Evolutionary conservation across 257 asterid genomes (phyloP).

Genomic region (Solanum lignicaule): DNA sequence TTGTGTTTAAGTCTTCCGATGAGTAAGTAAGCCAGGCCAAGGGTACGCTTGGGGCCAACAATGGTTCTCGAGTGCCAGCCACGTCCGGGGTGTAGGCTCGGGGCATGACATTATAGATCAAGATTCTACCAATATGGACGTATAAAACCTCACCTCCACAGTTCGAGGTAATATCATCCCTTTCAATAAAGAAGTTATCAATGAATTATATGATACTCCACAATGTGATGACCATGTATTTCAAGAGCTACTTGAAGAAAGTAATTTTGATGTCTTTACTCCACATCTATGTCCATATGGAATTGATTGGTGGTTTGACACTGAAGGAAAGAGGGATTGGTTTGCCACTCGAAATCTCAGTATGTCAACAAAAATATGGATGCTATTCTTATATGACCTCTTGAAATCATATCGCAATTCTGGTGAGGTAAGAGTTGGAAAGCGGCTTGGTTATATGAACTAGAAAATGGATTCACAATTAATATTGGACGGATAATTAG

Average conservation of each 20-base stretch:
- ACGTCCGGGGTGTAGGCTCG: too few relatives aligned
- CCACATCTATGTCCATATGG: not conserved
- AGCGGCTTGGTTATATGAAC: not conserved
- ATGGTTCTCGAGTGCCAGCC: too few relatives aligned
- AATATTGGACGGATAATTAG: not conserved
- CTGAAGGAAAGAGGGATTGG: not conserved
- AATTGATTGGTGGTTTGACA: not conserved
- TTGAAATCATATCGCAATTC: not conserved
- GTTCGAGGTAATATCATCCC: not conserved
- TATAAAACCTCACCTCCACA: not conserved
- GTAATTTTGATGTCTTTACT: too few relatives aligned
- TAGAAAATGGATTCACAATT: too few relatives aligned
- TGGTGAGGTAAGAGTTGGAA: not conserved
- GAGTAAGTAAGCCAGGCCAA: too few relatives aligned
- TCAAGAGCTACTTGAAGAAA: not conserved
- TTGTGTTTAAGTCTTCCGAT: too few relatives aligned
- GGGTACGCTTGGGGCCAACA: too few relatives aligned
- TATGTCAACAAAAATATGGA: not conserved
- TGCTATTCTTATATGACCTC: not conserved
- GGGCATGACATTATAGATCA: not conserved
- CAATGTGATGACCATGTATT: not conserved
- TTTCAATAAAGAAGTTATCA: not conserved
- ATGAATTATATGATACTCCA: not conserved
- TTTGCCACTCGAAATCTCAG: not conserved
- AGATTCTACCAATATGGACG: not conserved